These are phyloP conservation scores for Cutaneotrichosporon daszewskae DNA, from an alignment of 1,284 basidiomycete genomes.

Conservation along the genomic window DNA sequence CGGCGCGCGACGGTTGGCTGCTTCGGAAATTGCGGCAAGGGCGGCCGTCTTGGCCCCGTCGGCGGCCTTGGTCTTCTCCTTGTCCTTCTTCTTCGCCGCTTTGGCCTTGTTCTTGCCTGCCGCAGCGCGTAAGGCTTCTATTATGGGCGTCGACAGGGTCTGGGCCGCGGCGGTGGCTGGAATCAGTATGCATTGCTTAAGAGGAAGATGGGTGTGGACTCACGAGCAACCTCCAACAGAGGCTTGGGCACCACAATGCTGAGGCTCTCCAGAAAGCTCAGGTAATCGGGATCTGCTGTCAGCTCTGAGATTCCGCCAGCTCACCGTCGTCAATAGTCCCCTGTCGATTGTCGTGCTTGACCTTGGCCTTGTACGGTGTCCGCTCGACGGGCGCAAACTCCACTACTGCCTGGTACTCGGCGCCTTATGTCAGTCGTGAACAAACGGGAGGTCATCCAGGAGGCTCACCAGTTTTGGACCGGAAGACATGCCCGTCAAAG, in stretches of 20 bases:
- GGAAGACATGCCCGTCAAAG: slow-evolving; percentile 88
- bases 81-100: slow-evolving; percentile 56
- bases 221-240: slow-evolving; percentile 62
- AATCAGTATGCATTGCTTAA: not conserved
- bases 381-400: slow-evolving; percentile 94
- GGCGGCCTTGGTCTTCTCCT: slow-evolving; percentile 55
- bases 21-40: slow-evolving; percentile 29
- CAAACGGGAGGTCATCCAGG: too few species aligned
- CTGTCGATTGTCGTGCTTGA: slow-evolving; percentile 41
- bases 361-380: slow-evolving; percentile 36
- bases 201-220: too few species aligned
- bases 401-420: slow-evolving; percentile 79
- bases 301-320: slow-evolving; percentile 3
- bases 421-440: slow-evolving; percentile 54
- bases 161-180: slow-evolving; percentile 21
- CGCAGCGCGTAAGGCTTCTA: slow-evolving; percentile 70
- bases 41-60: slow-evolving; percentile 23
- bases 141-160: slow-evolving; percentile 73
- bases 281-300: slow-evolving; percentile 66
- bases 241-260: slow-evolving; percentile 39
- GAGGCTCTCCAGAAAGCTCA: slow-evolving; percentile 67
- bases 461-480: slow-evolving; percentile 73
- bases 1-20: slow-evolving; percentile 30
- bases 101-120: slow-evolving; percentile 13
- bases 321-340: slow-evolving; percentile 42